A percentile compares a stretch with the other conserved stretches of the same genome.
These are phyloP conservation scores for Xylariaceae sp. DNA, from an alignment of 2,329 filamentous ascomycete species.

Conservation along the genomic window DNA sequence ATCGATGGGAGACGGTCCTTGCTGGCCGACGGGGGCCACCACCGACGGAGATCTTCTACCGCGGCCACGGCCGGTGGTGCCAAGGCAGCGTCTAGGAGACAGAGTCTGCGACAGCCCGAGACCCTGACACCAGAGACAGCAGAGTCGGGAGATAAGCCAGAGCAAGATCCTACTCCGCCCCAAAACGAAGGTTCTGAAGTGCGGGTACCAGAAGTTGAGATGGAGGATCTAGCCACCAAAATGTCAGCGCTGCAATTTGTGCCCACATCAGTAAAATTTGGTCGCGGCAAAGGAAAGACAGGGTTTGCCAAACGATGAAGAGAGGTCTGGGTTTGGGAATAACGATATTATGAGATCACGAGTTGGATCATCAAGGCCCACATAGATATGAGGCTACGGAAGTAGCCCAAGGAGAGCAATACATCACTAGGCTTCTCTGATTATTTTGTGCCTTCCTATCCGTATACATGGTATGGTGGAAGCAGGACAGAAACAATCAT, in stretches of 20 bases:
- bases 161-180: background rate
- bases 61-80: slow-evolving; percentile 21
- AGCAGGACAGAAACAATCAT: background rate
- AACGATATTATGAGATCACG: slow-evolving; percentile 11
- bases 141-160: slow-evolving; percentile 3
- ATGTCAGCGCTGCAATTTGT: slow-evolving; percentile 69
- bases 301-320: slow-evolving; percentile 44
- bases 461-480: too few species aligned
- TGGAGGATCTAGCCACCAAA: slow-evolving; percentile 56
- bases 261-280: slow-evolving; percentile 59
- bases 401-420: too few species aligned
- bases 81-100: slow-evolving; percentile 16
- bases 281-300: slow-evolving; percentile 44
- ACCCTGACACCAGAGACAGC: slow-evolving; percentile 7
- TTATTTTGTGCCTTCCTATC: too few species aligned
- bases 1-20: slow-evolving; percentile 79
- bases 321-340: slow-evolving; percentile 3
- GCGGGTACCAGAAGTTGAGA: slow-evolving; percentile 38
- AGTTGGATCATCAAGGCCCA: too few species aligned
- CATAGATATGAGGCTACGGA: too few species aligned
- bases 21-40: slow-evolving; percentile 48
- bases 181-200: slow-evolving; percentile 5
- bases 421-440: too few species aligned
- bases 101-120: slow-evolving; percentile 22
- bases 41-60: slow-evolving; percentile 43